Conservation (phyloP, 1,284 basidiomycete genomes). For the Moesziomyces aphidis region DNA sequence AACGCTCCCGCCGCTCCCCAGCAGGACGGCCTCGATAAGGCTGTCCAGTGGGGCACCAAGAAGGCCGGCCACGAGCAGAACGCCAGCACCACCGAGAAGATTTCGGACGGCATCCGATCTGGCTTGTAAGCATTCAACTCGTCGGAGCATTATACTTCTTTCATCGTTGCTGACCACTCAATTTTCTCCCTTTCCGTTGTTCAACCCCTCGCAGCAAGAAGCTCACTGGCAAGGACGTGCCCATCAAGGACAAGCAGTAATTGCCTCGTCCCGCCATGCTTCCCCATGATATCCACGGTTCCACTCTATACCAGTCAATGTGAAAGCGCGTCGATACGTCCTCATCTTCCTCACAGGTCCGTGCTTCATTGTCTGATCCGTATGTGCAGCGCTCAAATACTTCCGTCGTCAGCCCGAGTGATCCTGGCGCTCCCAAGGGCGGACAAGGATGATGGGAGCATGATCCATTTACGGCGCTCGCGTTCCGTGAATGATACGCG, state of each 20-base stretch:
- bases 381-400: no score
- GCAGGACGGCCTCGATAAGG: slow-evolving; percentile 61
- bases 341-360: background rate
- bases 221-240: slow-evolving; percentile 57
- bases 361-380: no score
- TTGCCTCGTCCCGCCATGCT: background rate
- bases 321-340: background rate
- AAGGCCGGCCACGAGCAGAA: slow-evolving; percentile 50
- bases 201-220: slow-evolving; percentile 45
- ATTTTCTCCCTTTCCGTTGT: background rate
- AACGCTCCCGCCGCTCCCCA: slow-evolving; percentile 24
- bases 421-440: no score
- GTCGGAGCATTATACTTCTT: background rate
- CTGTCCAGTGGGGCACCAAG: slow-evolving; percentile 34
- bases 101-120: slow-evolving; percentile 56
- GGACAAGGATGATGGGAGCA: no score
- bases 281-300: slow-evolving; percentile 4
- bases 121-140: slow-evolving; percentile 34
- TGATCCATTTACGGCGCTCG: no score
- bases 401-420: no score
- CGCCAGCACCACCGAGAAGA: slow-evolving; percentile 53
- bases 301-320: slow-evolving; percentile 16
- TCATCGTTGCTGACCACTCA: background rate
- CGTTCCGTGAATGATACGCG: no score
- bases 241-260: slow-evolving; percentile 61